A percentile compares a stretch with the other conserved stretches of the same genome.
phyloP scores from a whole-genome alignment of 768 basidiomycete species.

The Epithele typhae region DNA sequence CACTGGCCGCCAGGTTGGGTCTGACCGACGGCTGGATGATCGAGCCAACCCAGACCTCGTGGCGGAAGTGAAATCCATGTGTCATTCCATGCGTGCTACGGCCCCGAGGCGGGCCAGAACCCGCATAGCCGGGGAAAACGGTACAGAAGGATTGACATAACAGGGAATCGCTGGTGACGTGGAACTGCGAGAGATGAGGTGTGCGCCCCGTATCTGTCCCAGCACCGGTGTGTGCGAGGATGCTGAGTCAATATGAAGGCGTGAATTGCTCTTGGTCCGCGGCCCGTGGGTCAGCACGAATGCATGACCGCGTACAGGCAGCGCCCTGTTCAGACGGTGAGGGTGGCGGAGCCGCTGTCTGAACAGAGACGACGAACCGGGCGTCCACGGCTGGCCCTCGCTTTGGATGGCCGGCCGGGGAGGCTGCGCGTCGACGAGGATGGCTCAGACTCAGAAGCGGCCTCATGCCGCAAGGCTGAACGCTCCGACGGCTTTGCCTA shows the following conservation, averaged over 20 bases:
- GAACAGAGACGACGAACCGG: constrained; percentile 18
- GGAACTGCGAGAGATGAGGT: no score
- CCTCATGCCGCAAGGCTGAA: constrained; percentile 13
- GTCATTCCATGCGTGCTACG: no score
- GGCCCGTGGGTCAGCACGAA: constrained; percentile 7
- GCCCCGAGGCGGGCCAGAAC: no score
- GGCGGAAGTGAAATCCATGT: no score
- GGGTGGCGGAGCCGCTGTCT: constrained; percentile 11
- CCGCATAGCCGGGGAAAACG: no score
- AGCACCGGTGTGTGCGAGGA: constrained; percentile 54
- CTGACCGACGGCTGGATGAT: no score
- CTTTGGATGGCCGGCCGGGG: no score
- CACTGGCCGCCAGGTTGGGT: no score
- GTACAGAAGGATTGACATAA: no score
- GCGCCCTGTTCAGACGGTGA: constrained; percentile 14
- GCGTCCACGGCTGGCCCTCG: background rate
- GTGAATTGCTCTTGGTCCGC: constrained; percentile 52
- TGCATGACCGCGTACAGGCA: constrained; percentile 4
- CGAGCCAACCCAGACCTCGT: no score
- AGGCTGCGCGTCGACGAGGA: background rate
- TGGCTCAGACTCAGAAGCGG: no score
- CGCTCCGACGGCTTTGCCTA: constrained; percentile 56
- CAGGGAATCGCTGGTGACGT: no score
- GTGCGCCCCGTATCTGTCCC: constrained; percentile 93
- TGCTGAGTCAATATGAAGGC: constrained; percentile 85